These are phyloP conservation scores for Monosporascus sp. DNA, from an alignment of 2,329 filamentous ascomycete genomes.

Conservation along the genomic window DNA sequence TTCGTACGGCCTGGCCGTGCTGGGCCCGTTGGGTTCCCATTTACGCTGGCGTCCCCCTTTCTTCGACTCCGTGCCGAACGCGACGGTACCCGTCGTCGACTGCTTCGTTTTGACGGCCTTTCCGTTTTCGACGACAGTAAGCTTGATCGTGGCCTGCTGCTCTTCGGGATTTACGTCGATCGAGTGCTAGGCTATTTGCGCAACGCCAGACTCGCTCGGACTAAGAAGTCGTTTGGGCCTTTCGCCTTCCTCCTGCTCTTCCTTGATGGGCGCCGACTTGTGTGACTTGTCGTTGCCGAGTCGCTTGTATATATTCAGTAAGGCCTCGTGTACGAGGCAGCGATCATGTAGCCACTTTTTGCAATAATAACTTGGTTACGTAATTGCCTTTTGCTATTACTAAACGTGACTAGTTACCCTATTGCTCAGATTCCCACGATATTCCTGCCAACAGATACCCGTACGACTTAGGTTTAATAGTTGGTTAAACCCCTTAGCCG, in stretches of 20 bases:
- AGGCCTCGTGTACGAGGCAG: constrained; percentile 51
- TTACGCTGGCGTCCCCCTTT: constrained; percentile 33
- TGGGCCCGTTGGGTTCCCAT: constrained; percentile 29
- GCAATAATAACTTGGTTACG: no score
- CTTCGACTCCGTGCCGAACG: constrained; percentile 17
- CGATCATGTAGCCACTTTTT: constrained; percentile 31
- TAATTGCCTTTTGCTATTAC: no score
- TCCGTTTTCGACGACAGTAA: constrained; percentile 22
- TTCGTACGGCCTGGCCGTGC: constrained; percentile 40
- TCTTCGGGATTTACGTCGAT: constrained; percentile 47
- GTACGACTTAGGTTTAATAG: no score
- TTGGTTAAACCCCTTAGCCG: no score
- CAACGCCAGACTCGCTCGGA: constrained; percentile 45
- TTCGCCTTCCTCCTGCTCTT: constrained; percentile 35
- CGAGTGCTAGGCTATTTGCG: constrained; percentile 43
- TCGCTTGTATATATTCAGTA: constrained; percentile 43
- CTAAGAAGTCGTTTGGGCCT: constrained; percentile 42
- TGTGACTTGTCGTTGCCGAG: constrained; percentile 48
- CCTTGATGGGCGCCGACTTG: constrained; percentile 29
- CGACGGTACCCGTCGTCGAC: constrained; percentile 31
- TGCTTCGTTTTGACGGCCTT: constrained; percentile 26
- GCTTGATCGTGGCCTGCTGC: constrained; percentile 23
- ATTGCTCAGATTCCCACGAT: no score
- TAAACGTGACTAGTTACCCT: no score
- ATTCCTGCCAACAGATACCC: no score